Percentiles rank a stretch among this genome's conserved stretches.
These are phyloP conservation scores for Triticum turgidum DNA, from an alignment of 176 grass and related monocot genomes.

Conservation along the genomic window DNA sequence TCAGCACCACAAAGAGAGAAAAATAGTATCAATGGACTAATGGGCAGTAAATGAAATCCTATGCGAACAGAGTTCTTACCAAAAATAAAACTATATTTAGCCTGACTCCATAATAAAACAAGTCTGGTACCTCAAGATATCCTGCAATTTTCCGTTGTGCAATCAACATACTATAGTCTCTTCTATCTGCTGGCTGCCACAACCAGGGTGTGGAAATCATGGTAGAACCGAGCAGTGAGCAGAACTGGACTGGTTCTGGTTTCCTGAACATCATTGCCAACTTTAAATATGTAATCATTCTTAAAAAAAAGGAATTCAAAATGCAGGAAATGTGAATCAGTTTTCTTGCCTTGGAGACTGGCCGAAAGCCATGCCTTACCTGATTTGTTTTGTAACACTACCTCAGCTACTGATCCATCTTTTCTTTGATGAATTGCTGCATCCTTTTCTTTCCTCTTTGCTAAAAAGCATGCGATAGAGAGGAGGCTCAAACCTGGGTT, in stretches of 20 bases:
- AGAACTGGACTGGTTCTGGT: neutral
- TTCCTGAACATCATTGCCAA: neutral
- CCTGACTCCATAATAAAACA: neutral
- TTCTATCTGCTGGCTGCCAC: neutral
- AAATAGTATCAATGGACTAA: neutral
- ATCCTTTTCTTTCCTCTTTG: neutral
- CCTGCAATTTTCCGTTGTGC: neutral
- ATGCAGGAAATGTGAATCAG: neutral
- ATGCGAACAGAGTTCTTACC: neutral
- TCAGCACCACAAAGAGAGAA: neutral
- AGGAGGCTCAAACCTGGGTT: neutral
- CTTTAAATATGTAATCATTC: neutral
- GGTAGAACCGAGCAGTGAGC: neutral
- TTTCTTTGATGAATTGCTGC: neutral
- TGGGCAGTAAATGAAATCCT: neutral
- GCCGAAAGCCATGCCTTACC: neutral
- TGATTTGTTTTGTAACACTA: neutral
- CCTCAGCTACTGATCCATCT: neutral
- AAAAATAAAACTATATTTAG: conserved; percentile 4
- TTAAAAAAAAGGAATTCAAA: neutral
- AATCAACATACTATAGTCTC: neutral
- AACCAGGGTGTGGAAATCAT: neutral
- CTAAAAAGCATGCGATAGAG: neutral
- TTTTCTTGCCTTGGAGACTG: neutral
- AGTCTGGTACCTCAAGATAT: neutral